Conservation (phyloP, 2,329 filamentous ascomycete genomes). For the Aureobasidium melanogenum region DNA sequence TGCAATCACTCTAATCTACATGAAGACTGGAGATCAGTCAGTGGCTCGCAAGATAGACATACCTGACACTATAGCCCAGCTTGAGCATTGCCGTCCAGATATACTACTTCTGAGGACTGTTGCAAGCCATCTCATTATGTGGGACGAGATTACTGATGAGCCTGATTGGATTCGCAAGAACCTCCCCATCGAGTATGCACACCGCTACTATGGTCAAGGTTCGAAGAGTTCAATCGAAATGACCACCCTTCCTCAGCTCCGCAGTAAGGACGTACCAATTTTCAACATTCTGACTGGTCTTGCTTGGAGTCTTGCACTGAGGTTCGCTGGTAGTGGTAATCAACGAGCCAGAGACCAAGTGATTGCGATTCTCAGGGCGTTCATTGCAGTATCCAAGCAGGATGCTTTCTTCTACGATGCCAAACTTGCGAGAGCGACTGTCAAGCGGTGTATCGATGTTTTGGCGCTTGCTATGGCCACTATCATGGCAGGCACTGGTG, state of each 20-base stretch:
- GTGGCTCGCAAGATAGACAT: conserved; percentile 89
- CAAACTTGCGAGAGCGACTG: conserved; percentile 71
- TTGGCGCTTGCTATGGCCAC: conserved; percentile 73
- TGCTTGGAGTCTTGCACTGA: conserved; percentile 56
- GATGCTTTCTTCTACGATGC: conserved; percentile 59
- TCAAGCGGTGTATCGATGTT: conserved; percentile 84
- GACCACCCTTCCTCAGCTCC: conserved; percentile 38
- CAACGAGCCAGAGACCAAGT: conserved; percentile 68
- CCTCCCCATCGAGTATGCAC: conserved; percentile 56
- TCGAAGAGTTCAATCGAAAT: neutral
- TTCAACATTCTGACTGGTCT: conserved; percentile 87
- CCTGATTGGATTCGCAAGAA: conserved; percentile 67
- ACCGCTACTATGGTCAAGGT: neutral
- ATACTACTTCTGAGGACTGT: conserved; percentile 83
- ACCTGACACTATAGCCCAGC: conserved; percentile 80
- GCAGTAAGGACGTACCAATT: conserved; percentile 79
- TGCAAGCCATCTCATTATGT: conserved; percentile 85
- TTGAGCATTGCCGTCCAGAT: conserved; percentile 91
- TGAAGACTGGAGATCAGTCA: conserved; percentile 86
- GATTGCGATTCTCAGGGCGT: conserved; percentile 65
- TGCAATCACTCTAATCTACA: conserved; percentile 83
- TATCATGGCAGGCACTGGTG: conserved; percentile 94
- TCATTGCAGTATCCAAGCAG: conserved; percentile 19
- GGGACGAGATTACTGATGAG: conserved; percentile 61
- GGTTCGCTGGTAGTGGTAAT: conserved; percentile 44